Base-by-base conservation (phyloP, 2,329 filamentous ascomycete genomes). In the Ramularia endophylla region DNA sequence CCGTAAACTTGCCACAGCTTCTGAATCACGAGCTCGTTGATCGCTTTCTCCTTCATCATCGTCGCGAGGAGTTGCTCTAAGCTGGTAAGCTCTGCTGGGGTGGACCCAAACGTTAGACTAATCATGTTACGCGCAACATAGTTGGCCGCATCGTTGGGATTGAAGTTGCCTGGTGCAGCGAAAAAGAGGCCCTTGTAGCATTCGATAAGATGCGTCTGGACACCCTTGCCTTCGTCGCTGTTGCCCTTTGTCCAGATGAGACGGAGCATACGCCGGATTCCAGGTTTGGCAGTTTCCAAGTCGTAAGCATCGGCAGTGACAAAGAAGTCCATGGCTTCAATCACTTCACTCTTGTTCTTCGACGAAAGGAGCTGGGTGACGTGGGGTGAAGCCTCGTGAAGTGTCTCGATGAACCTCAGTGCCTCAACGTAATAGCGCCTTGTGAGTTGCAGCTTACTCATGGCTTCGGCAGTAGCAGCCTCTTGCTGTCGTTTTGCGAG, bases 161-260 rank as follows among this genome's bases (percentile, higher is more conserved):
- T 87, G 67, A 95, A 95, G 4, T 81, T 81, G 46, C 88, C 87
- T 0, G 92, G 92, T 0, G 94, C 89, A 59, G 95, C 87, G 56
- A 98, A 98, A 67, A 97, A 98, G 1, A 98, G 77, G 15, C 87
- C 81, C 60, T 85, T 92, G 71, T 98, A 98, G 64, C 87, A 95
- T 54, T 98, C 92, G 52, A 98, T 95, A 20, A 98, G 74, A 65
- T 98, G 92, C 2, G 85, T 86, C 62, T 98, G 94, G 2, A 98
- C 89, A 41, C 92, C 92, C 68, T 97, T 98, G 56, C 94, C 92
- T 72, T 98, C 94, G 58, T 98, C 92, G 56, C 88, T 97, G 67
- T 97, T 98, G 54, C 92, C 90, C 68, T 98, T 98, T 50, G 92
- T 98, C 92, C 92, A 98, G 63, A 98, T 98, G 15, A 98, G 74